These are phyloP conservation scores for Mucor circinelloides DNA, from an alignment of 371 early-diverging fungal species.

Conservation along the genomic window DNA sequence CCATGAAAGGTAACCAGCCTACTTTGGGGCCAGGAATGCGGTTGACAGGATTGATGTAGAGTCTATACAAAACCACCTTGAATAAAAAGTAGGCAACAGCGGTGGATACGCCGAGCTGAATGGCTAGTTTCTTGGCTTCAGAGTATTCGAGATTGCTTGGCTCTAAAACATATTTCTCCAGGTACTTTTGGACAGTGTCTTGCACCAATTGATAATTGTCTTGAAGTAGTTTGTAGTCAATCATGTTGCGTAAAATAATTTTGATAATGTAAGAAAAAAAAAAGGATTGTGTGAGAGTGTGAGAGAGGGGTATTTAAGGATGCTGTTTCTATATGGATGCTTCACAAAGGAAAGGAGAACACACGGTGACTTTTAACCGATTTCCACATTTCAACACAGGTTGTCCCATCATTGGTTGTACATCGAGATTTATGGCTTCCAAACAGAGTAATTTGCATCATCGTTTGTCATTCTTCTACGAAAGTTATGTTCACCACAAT, in stretches of 20 bases:
- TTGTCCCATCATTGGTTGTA: neutral
- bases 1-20: conserved; percentile 54
- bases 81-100: conserved; percentile 17
- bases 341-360: neutral
- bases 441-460: conserved; percentile 3
- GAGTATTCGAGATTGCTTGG: conserved; percentile 1
- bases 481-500: neutral
- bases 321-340: neutral
- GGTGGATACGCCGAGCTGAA: conserved; percentile 19
- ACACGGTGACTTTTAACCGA: conserved; percentile 7
- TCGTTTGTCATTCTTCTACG: conserved; percentile 1
- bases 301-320: neutral
- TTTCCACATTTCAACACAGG: neutral
- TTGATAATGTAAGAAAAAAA: neutral
- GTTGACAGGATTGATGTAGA: conserved; percentile 50
- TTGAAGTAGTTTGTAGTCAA: neutral
- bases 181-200: conserved; percentile 8
- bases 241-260: neutral
- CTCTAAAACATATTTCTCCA: conserved; percentile 5
- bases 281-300: neutral
- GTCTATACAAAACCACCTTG: conserved; percentile 42
- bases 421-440: neutral
- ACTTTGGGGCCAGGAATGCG: conserved; percentile 65
- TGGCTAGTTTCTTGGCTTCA: conserved; percentile 4
- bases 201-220: conserved; percentile 9